These are phyloP conservation scores for Dacryopinax spathularia DNA, from an alignment of 768 basidiomycete genomes.

Conservation along the genomic window DNA sequence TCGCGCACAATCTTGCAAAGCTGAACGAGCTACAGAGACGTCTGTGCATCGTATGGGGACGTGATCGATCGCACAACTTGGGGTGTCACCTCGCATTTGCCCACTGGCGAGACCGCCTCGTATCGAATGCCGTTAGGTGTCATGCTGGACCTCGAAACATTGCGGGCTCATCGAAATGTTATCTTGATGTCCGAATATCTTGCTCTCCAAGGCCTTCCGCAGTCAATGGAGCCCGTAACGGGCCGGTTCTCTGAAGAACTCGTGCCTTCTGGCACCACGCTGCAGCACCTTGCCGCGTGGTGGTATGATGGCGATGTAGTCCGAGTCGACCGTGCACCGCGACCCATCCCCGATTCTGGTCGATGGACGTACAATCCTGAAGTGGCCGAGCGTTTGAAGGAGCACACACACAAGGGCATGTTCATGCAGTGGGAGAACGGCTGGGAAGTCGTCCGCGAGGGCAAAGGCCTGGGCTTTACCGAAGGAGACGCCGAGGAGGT, in stretches of 20 bases:
- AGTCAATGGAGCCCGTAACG: not conserved
- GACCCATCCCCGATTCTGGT: not conserved
- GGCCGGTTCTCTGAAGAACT: conserved; percentile 3
- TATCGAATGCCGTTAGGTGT: conserved; percentile 4
- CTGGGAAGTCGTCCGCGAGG: not conserved
- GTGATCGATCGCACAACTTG: not conserved
- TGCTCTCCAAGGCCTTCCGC: conserved; percentile 4
- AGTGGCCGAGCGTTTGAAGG: not conserved
- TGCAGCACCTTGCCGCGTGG: not conserved
- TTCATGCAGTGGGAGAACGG: conserved; percentile 3
- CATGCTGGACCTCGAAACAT: conserved; percentile 5
- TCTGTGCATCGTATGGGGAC: conserved; percentile 5
- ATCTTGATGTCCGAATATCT: conserved; percentile 6
- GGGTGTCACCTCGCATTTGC: conserved; percentile 1
- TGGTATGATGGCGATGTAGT: not conserved
- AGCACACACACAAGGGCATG: not conserved
- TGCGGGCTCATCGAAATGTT: conserved; percentile 2
- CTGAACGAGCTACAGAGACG: not conserved
- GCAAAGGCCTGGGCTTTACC: not conserved
- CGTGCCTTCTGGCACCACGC: not conserved
- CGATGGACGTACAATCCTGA: not conserved
- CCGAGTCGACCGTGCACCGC: conserved; percentile 3
- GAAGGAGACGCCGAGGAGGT: conserved; percentile 2
- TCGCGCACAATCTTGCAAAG: not conserved
- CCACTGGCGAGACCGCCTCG: not conserved